Evolutionary conservation across 352 stramenopile species (phyloP).

Genomic region (Achlya hypogyna): DNA sequence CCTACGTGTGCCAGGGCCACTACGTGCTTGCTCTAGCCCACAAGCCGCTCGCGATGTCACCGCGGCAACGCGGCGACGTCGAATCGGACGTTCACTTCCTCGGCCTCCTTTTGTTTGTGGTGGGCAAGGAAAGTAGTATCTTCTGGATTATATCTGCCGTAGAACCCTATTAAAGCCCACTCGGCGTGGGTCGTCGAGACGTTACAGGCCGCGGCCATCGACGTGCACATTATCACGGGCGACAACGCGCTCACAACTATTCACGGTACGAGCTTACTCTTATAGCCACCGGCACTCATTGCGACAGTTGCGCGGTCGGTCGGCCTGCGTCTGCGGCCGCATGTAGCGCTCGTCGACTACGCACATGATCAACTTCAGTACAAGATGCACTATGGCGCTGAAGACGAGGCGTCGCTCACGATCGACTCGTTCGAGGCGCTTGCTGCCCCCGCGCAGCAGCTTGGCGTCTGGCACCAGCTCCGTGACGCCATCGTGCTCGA

Average conservation of each 20-base stretch:
- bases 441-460: too few relatives aligned
- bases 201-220: slow-evolving; percentile 61
- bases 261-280: slow-evolving; percentile 25
- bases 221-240: slow-evolving; percentile 84
- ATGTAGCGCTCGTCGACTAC: slow-evolving; percentile 42
- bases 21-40: slow-evolving; percentile 67
- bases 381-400: background rate
- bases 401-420: background rate
- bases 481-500: slow-evolving; percentile 36
- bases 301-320: slow-evolving; percentile 40
- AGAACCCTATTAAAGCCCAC: slow-evolving; percentile 85
- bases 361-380: background rate
- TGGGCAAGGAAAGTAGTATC: too few relatives aligned
- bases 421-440: background rate
- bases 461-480: background rate
- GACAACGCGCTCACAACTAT: slow-evolving; percentile 76
- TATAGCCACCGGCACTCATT: background rate
- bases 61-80: slow-evolving; percentile 63
- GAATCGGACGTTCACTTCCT: slow-evolving; percentile 69
- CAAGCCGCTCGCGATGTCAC: slow-evolving; percentile 32
- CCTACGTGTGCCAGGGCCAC: slow-evolving; percentile 72
- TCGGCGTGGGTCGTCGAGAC: slow-evolving; percentile 66
- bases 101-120: slow-evolving; percentile 80
- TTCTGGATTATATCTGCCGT: background rate
- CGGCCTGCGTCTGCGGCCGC: slow-evolving; percentile 58